These are phyloP conservation scores for Odontarrhena argentea DNA, from an alignment of 345 rosid genomes.

Conservation along the genomic window DNA sequence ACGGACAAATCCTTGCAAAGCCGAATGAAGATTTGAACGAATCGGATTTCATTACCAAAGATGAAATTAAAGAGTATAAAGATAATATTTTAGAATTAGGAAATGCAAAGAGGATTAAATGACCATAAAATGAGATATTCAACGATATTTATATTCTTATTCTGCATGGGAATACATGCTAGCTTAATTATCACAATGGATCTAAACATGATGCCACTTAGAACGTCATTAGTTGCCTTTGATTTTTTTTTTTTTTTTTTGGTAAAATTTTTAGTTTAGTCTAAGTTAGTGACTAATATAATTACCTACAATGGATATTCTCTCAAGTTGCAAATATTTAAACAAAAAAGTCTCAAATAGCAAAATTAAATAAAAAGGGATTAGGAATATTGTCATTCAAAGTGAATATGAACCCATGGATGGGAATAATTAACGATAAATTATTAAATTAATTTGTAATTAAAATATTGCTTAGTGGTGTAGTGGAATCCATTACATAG, in stretches of 20 bases:
- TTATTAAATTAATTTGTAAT: neutral
- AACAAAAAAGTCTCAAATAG: constrained; percentile 9
- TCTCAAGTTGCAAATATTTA: constrained; percentile 28
- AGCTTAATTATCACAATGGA: neutral
- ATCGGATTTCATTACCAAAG: constrained; percentile 27
- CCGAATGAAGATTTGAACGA: constrained; percentile 28
- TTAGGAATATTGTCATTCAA: constrained; percentile 33
- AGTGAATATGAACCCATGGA: constrained; percentile 34
- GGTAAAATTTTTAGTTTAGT: neutral
- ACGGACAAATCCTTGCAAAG: constrained; percentile 35
- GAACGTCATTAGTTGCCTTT: constrained; percentile 25
- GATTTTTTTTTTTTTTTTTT: neutral
- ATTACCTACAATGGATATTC: constrained; percentile 25
- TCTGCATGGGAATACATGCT: constrained; percentile 33
- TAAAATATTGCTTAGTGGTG: constrained; percentile 24
- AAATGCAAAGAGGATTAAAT: constrained; percentile 1
- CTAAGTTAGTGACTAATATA: constrained; percentile 17
- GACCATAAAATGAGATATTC: constrained; percentile 28
- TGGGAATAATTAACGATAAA: constrained; percentile 29
- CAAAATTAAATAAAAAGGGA: constrained; percentile 20
- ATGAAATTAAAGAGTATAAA: constrained; percentile 14
- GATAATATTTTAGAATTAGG: neutral
- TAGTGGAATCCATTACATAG: constrained; percentile 41
- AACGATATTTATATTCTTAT: constrained; percentile 19
- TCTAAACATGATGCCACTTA: constrained; percentile 19